phyloP scores from a whole-genome alignment of 352 stramenopile genomes.

The Pythium catenulatum region DNA sequence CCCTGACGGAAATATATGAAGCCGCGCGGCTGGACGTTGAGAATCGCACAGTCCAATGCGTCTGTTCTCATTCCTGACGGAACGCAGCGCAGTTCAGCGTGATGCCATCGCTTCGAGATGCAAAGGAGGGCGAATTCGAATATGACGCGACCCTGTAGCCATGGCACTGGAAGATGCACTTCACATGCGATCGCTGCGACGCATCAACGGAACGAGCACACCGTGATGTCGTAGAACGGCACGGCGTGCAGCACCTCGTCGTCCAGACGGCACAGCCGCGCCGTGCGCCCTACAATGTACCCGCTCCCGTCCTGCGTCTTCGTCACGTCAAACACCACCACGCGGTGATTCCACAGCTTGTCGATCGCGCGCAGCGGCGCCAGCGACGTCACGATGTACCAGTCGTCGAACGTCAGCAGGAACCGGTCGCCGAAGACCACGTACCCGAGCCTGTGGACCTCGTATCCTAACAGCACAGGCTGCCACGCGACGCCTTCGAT shows the following conservation, averaged over 20 bases:
- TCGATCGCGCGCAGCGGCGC: background rate
- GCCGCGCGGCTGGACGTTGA: too few relatives aligned
- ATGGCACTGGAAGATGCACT: too few relatives aligned
- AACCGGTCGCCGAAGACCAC: background rate
- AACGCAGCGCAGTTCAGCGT: too few relatives aligned
- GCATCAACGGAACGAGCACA: too few relatives aligned
- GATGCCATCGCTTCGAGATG: too few relatives aligned
- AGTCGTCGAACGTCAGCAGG: background rate
- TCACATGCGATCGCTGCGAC: too few relatives aligned
- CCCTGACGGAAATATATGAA: too few relatives aligned
- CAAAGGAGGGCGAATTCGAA: too few relatives aligned
- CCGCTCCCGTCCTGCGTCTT: background rate
- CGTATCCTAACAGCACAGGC: background rate
- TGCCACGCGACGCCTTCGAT: background rate
- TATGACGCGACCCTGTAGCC: too few relatives aligned
- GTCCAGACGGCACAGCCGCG: constrained; percentile 14
- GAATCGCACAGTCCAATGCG: too few relatives aligned
- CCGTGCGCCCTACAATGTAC: background rate
- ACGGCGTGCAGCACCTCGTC: background rate
- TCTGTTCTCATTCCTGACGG: too few relatives aligned
- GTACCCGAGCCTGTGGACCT: background rate
- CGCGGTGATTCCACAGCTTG: background rate
- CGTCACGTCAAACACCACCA: constrained; percentile 33
- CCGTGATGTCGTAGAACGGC: too few relatives aligned
- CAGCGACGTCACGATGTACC: background rate